phyloP scores from a whole-genome alignment of 75 land plant genomes.

The Selaginella moellendorffii region DNA sequence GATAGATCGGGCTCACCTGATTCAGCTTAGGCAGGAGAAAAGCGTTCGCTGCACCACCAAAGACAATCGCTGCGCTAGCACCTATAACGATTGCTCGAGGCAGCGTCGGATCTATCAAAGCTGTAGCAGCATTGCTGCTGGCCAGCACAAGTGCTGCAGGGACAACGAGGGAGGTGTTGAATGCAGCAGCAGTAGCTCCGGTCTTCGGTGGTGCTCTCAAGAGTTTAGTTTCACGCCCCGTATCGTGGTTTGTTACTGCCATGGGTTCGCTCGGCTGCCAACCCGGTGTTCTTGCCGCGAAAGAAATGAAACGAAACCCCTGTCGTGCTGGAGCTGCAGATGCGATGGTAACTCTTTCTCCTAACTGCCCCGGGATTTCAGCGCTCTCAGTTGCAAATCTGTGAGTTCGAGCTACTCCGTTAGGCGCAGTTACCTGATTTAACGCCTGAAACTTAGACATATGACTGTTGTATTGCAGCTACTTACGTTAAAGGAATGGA shows the following conservation, averaged over 20 bases:
- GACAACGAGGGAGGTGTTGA: conserved; percentile 41
- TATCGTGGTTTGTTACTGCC: conserved; percentile 63
- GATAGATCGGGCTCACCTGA: conserved; percentile 29
- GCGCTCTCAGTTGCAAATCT: conserved; percentile 75
- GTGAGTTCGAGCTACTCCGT: conserved; percentile 72
- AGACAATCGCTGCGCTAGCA: conserved; percentile 39
- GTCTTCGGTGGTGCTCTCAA: conserved; percentile 52
- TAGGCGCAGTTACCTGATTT: conserved; percentile 65
- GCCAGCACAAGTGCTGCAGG: conserved; percentile 60
- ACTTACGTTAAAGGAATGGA: conserved; percentile 97
- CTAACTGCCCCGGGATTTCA: conserved; percentile 88
- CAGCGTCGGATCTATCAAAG: conserved; percentile 65
- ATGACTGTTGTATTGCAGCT: too few species aligned
- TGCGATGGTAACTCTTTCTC: conserved; percentile 78
- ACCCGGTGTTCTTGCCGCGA: conserved; percentile 49
- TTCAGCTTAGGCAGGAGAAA: conserved; percentile 56
- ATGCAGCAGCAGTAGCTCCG: conserved; percentile 29
- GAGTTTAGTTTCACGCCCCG: conserved; percentile 42
- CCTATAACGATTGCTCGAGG: conserved; percentile 48
- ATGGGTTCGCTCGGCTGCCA: conserved; percentile 72
- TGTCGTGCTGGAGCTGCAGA: conserved; percentile 53
- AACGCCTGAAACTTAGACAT: too few species aligned
- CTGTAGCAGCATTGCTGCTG: conserved; percentile 72
- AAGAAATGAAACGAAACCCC: conserved; percentile 53
- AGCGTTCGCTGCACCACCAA: conserved; percentile 52